A percentile compares a stretch with the other conserved stretches of the same genome.
These are phyloP conservation scores for Hypericum androsaemum DNA, from an alignment of 345 rosid species.

Conservation along the genomic window DNA sequence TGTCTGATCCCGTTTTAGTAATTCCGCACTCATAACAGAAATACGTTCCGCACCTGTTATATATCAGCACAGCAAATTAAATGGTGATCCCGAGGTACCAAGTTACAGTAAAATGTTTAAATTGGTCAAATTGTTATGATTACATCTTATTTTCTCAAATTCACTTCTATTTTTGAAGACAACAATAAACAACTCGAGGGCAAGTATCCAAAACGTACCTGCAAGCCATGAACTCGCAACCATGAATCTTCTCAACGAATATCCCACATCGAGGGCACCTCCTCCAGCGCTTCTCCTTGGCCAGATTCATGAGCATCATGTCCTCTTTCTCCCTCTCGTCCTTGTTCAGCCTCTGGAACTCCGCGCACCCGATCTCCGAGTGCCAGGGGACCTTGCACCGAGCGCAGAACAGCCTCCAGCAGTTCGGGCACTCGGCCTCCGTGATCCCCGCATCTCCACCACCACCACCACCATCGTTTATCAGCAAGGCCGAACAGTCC, in stretches of 20 bases:
- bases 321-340: slow-evolving; percentile 20
- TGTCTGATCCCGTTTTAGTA: neutral
- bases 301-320: slow-evolving; percentile 35
- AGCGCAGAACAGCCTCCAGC: slow-evolving; percentile 35
- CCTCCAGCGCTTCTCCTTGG: slow-evolving; percentile 31
- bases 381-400: slow-evolving; percentile 51
- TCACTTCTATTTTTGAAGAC: too few relatives aligned
- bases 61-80: too few relatives aligned
- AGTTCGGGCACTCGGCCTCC: slow-evolving; percentile 32
- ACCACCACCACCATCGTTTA: slow-evolving; percentile 20
- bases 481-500: slow-evolving; percentile 41
- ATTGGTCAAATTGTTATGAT: too few relatives aligned
- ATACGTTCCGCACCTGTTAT: slow-evolving; percentile 10
- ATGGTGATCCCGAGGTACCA: too few relatives aligned
- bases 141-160: too few relatives aligned
- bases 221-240: too few relatives aligned
- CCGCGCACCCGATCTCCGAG: slow-evolving; percentile 20
- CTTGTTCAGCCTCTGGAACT: slow-evolving; percentile 30
- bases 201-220: too few relatives aligned
- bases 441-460: neutral
- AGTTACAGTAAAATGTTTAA: too few relatives aligned
- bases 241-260: slow-evolving; percentile 30
- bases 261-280: slow-evolving; percentile 38
- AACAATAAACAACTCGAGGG: too few relatives aligned
- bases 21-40: slow-evolving; percentile 17